Conservation (phyloP, 192 early-diverging fungal species). For the Thamnidium elegans region DNA sequence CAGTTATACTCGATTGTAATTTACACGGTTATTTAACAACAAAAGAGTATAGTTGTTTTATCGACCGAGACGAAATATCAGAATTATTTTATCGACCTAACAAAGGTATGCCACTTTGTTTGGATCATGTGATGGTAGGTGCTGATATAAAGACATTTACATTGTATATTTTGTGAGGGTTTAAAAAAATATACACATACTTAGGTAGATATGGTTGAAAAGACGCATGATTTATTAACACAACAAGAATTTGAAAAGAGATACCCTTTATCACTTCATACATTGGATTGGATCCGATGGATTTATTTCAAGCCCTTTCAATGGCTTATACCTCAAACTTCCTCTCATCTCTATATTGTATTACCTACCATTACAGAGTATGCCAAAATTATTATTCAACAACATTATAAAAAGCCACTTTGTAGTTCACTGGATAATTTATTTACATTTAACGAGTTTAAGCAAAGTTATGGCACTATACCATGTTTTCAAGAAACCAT, state of each 20-base stretch:
- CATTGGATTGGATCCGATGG: conserved; percentile 1
- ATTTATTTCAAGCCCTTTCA: not conserved
- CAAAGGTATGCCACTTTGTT: conserved; percentile 18
- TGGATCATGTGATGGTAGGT: conserved; percentile 21
- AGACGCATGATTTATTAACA: not conserved
- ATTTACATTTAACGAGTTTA: conserved; percentile 22
- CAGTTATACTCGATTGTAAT: conserved; percentile 36
- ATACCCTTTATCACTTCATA: not conserved
- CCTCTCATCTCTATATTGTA: not conserved
- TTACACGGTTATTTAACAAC: conserved; percentile 27
- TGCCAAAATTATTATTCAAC: conserved; percentile 1
- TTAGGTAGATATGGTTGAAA: conserved; percentile 2
- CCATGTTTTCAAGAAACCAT: not conserved
- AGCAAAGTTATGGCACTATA: not conserved
- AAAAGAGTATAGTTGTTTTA: conserved; percentile 2
- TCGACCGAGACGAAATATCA: conserved; percentile 1
- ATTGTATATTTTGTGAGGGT: not conserved
- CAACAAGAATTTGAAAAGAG: not conserved
- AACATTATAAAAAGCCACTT: conserved; percentile 12
- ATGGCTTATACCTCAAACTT: not conserved
- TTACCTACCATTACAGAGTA: conserved; percentile 17
- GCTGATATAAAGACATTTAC: not conserved
- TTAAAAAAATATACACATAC: not conserved
- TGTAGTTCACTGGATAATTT: conserved; percentile 10
- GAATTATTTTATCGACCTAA: conserved; percentile 15